phyloP scores from a whole-genome alignment of 208 protist genomes.

The Crithidia mellificae region DNA sequence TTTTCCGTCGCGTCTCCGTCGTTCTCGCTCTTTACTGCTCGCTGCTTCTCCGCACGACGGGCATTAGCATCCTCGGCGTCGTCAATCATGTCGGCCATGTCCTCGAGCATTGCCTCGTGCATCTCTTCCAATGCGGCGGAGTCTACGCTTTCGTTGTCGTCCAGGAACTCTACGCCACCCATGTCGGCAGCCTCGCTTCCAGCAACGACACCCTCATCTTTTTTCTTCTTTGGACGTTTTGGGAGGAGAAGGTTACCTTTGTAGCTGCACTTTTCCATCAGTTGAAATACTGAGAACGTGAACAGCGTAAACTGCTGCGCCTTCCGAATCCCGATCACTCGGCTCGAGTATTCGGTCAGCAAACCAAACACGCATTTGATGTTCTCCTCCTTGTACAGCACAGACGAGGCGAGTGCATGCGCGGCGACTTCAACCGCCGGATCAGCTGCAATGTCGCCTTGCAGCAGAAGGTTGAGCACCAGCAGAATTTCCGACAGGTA shows the following conservation, averaged over 20 bases:
- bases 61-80: conserved; percentile 29
- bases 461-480: conserved; percentile 67
- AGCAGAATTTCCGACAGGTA: conserved; percentile 84
- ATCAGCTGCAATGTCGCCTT: conserved; percentile 73
- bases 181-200: conserved; percentile 21
- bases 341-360: conserved; percentile 45
- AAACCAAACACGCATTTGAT: conserved; percentile 76
- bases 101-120: conserved; percentile 39
- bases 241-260: conserved; percentile 71
- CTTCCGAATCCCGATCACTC: conserved; percentile 40
- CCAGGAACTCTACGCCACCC: conserved; percentile 21
- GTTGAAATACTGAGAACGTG: conserved; percentile 72
- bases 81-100: conserved; percentile 42
- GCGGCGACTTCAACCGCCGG: conserved; percentile 65
- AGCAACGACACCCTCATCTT: conserved; percentile 2
- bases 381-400: conserved; percentile 85
- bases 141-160: conserved; percentile 43
- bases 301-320: conserved; percentile 63
- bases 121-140: conserved; percentile 33
- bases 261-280: conserved; percentile 89
- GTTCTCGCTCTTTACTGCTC: background rate
- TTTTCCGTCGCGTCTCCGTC: background rate
- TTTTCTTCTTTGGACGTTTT: conserved; percentile 43
- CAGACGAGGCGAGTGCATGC: conserved; percentile 77
- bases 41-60: background rate